Evolutionary conservation across 2,329 filamentous ascomycete species (phyloP).

Genomic region (Colletotrichum theobromicola): DNA sequence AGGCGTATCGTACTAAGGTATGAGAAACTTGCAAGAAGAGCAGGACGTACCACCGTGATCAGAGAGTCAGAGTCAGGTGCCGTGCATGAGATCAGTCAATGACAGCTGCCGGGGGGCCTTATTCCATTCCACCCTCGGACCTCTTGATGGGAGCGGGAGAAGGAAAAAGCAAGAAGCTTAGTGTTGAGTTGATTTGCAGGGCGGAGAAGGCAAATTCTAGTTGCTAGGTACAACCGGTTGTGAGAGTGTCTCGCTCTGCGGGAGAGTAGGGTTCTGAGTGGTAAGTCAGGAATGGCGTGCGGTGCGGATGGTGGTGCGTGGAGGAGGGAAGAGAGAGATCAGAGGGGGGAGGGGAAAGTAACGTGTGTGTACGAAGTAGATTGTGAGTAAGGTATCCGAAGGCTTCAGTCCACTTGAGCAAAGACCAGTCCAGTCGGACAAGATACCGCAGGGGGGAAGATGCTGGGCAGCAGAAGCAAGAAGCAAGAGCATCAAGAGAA

Average conservation of each 20-base stretch:
- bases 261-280: neutral
- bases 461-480: neutral
- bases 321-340: neutral
- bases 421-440: neutral
- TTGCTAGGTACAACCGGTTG: slow-evolving; percentile 19
- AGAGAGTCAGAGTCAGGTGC: slow-evolving; percentile 14
- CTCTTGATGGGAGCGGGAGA: neutral
- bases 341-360: neutral
- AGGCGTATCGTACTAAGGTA: neutral
- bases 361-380: slow-evolving; percentile 9
- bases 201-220: slow-evolving; percentile 18
- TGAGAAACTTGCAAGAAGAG: neutral
- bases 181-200: slow-evolving; percentile 1
- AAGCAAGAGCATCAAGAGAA: neutral
- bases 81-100: slow-evolving; percentile 21
- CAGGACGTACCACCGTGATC: slow-evolving; percentile 17
- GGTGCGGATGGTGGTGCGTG: neutral
- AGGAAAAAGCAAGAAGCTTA: slow-evolving; percentile 15
- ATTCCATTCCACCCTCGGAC: slow-evolving; percentile 22
- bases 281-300: slow-evolving; percentile 3
- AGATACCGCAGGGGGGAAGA: neutral
- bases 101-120: slow-evolving; percentile 17
- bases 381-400: neutral
- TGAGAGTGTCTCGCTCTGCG: neutral
- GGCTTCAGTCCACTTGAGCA: neutral